Base-by-base conservation (phyloP, 345 rosid genomes). In the Durio zibethinus region DNA sequence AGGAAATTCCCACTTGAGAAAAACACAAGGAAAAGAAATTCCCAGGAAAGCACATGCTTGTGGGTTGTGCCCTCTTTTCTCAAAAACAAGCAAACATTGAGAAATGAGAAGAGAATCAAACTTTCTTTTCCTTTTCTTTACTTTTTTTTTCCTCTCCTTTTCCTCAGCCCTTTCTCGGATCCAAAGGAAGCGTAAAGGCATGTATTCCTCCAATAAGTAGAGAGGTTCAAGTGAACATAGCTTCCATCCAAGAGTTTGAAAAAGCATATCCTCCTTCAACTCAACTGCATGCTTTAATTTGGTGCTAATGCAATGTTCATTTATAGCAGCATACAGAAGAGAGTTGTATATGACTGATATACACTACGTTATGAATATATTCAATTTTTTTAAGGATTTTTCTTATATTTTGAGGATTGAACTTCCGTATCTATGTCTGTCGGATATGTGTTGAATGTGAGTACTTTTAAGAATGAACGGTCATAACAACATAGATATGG, bases 101-200 rank as follows among this genome's bases (percentile, higher is more conserved):
- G 35, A 33, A 38, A 38, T 38, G 40, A 38, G 43, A 40, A 40
- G 43, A 40, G 1, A 7, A 40, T 40, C 43, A 40, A 36, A 36
- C 6, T 36, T 36, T 36, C 5, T 4, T 36, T 40, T 43, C 48
- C 20, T 67, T 42, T 66, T 6, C 29, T 69, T 74, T 47, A 23
- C 20, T 47, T 80, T 42, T 71, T 48, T 67, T 72, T 73, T 72
- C 27, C 27, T 12, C 23, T 7, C 33, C 11, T 23, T 78, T 76
- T 77, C 35, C 45, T 29, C 5, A 53, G 76, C 53, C 62, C 74
- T 80, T 83, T 85, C 77, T 77, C 54, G 38, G 67, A 81, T 83
- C 61, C 31, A 23, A 56, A 23, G 61, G 31, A 56, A 56, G 61
- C 31, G 61, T 56, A 56, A 56, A 56, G 61, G 29, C 70, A 61